phyloP scores from a whole-genome alignment of 768 basidiomycete species.

The Calocybe gangraenosa region DNA sequence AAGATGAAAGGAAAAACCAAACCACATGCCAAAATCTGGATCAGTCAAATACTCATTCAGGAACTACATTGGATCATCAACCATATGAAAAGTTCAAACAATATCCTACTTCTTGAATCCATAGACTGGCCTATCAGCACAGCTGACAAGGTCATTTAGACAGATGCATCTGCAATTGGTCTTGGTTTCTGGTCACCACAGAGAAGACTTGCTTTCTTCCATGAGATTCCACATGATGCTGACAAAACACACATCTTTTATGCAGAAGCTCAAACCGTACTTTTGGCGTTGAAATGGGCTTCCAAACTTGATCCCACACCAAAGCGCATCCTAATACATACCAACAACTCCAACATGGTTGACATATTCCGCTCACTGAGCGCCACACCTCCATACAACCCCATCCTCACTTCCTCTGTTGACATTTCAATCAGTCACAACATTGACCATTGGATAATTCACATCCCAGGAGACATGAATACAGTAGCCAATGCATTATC shows the following conservation, averaged over 20 bases:
- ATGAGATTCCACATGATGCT: background rate
- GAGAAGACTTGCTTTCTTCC: slow-evolving; percentile 6
- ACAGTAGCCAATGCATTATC: slow-evolving; percentile 19
- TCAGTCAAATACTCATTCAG: slow-evolving; percentile 18
- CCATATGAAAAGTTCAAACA: slow-evolving; percentile 15
- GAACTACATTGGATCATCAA: slow-evolving; percentile 28
- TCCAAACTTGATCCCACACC: background rate
- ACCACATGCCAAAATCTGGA: slow-evolving; percentile 28
- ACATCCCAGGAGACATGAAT: slow-evolving; percentile 17
- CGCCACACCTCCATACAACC: slow-evolving; percentile 12
- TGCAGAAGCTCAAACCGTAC: slow-evolving; percentile 22
- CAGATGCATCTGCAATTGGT: slow-evolving; percentile 20
- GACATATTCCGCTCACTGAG: slow-evolving; percentile 17
- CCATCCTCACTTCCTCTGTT: slow-evolving; percentile 13
- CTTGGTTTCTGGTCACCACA: slow-evolving; percentile 23
- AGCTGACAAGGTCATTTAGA: slow-evolving; percentile 15
- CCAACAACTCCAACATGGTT: slow-evolving; percentile 21
- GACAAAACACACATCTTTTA: slow-evolving; percentile 17
- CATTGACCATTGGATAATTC: slow-evolving; percentile 14
- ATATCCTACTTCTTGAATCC: slow-evolving; percentile 19
- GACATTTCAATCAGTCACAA: slow-evolving; percentile 8
- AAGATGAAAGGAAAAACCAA: no score
- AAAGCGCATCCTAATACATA: slow-evolving; percentile 15
- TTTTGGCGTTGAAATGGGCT: slow-evolving; percentile 11
- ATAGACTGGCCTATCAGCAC: slow-evolving; percentile 8